These are phyloP conservation scores for Pythium sukuiense DNA, from an alignment of 352 stramenopile genomes.

Conservation along the genomic window DNA sequence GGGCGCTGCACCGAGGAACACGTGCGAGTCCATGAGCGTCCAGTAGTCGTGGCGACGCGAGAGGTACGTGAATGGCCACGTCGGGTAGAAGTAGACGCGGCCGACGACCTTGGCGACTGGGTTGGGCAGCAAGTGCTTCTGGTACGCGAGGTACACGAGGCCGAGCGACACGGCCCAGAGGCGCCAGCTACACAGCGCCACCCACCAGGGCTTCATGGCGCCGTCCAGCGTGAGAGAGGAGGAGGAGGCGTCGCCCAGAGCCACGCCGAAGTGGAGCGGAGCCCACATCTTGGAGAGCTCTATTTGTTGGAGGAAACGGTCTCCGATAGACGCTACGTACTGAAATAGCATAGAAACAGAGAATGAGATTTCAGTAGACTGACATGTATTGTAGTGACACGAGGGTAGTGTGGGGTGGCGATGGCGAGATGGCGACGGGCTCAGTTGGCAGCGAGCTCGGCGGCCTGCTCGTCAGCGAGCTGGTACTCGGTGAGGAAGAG, in stretches of 20 bases:
- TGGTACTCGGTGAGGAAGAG: slow-evolving; percentile 77
- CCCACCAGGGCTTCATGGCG: slow-evolving; percentile 27
- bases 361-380: neutral
- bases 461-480: slow-evolving; percentile 47
- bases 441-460: slow-evolving; percentile 30
- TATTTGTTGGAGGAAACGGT: slow-evolving; percentile 1
- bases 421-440: neutral
- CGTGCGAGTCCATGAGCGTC: slow-evolving; percentile 90
- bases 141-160: slow-evolving; percentile 84
- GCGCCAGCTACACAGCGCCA: slow-evolving; percentile 24
- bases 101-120: slow-evolving; percentile 77
- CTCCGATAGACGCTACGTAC: no score
- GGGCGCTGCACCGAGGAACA: slow-evolving; percentile 90
- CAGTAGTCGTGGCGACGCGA: slow-evolving; percentile 88
- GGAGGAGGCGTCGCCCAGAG: slow-evolving; percentile 2
- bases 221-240: slow-evolving; percentile 9
- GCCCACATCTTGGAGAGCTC: slow-evolving; percentile 17
- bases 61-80: slow-evolving; percentile 90
- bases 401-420: neutral
- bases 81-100: slow-evolving; percentile 91
- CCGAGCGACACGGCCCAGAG: slow-evolving; percentile 33
- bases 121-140: slow-evolving; percentile 86
- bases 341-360: no score
- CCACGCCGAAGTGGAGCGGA: neutral
- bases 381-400: slow-evolving; percentile 21